Evolutionary conservation across 768 basidiomycete genomes (phyloP), one percentile per base, ranked within the genome.

Genomic region (Rhizopogon sp.): DNA sequence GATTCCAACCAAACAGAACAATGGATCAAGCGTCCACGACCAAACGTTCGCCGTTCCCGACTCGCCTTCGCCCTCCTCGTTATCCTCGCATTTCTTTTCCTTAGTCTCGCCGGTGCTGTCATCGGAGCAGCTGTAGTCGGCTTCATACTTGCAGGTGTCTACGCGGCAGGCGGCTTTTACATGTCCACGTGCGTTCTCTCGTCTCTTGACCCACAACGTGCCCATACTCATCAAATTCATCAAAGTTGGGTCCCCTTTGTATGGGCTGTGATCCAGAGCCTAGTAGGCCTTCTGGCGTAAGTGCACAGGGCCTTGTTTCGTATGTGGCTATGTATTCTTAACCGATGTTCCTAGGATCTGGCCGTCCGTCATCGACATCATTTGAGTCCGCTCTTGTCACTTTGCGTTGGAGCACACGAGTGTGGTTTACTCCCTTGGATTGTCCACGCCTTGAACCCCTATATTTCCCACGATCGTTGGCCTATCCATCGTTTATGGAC

Each of bases 241-340:
- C 9, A 50, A 37, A 74, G 72, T 28, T 76, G 76, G 77, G 62
- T 78, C 22, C 76, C 77, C 10, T 76, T 76, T 49, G 52, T 76
- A 14, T 71, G 73, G 57, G 77, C 71, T 2, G 63, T 74, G 50
- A 68, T 78, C 43, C 73, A 75, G 53, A 67, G 69, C n/a, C 62
- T 75, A 6, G 60, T 78, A 14, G 70, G 70, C 13, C 60, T 77
- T 52, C 68, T 78, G 29, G 74, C 70, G 76, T 77, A 53, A 41
- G 70, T 63, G 17, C 1, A 59, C 47, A 25, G 39, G 13, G 46
- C 39, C 31, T 37, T 29, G 20, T 35, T 14, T 16, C 20, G 47
- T 42, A 6, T 50, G 31, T 17, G 42, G 13, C 25, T 14, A 20
- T 25, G 39, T 29, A 17, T 29, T 39, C 42, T 56, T n/a, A 59